Percentiles rank a stretch among this genome's conserved stretches.
These are phyloP conservation scores for Vigna unguiculata DNA, from an alignment of 306 rosid species.

Conservation along the genomic window DNA sequence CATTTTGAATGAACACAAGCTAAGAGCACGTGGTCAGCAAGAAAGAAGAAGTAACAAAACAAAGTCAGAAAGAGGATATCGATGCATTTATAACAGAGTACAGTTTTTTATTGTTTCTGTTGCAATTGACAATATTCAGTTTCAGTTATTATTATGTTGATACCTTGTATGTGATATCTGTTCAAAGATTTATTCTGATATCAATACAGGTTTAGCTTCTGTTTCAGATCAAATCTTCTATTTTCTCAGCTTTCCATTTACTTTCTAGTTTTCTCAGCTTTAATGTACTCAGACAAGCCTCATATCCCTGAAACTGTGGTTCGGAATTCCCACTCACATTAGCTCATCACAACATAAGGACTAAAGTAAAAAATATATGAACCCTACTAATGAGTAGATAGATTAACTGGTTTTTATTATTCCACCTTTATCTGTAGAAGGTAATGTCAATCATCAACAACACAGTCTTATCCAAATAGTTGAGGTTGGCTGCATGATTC, in stretches of 20 bases:
- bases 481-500: background rate
- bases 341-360: background rate
- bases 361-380: background rate
- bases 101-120: background rate
- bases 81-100: background rate
- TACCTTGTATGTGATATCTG: background rate
- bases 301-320: background rate
- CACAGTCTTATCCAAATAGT: background rate
- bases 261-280: background rate
- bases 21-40: conserved; percentile 24
- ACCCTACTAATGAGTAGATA: background rate
- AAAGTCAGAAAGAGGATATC: background rate
- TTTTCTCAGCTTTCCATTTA: background rate
- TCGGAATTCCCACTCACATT: too few relatives aligned
- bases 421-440: background rate
- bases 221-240: background rate
- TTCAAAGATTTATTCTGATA: background rate
- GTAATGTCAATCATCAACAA: background rate
- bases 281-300: background rate
- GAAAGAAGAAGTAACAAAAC: conserved; percentile 14
- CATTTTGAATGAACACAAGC: conserved; percentile 39
- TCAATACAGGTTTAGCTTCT: background rate
- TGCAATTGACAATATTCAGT: background rate
- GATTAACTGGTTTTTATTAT: background rate
- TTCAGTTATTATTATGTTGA: background rate